Percentiles rank a stretch among this genome's conserved stretches.
Conservation (phyloP, 2,329 filamentous ascomycete genomes). For the Didymella lethalis region DNA sequence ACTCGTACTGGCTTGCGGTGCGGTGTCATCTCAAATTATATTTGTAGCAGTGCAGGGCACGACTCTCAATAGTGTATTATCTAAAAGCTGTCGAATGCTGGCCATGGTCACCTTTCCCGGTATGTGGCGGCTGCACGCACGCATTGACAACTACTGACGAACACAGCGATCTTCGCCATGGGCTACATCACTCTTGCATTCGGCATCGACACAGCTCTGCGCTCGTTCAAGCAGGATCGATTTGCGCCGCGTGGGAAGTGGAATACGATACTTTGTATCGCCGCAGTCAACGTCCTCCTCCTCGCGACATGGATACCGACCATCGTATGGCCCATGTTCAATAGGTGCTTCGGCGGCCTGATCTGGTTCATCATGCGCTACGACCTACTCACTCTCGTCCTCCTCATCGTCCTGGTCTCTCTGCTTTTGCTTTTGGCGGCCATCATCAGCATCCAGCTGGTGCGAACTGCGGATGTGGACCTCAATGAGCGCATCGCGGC, state of each 20-base stretch:
- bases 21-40: conserved; percentile 49
- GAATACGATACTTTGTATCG: conserved; percentile 66
- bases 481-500: conserved; percentile 68
- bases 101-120: conserved; percentile 51
- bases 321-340: conserved; percentile 61
- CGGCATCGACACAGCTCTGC: conserved; percentile 66
- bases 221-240: conserved; percentile 63
- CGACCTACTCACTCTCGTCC: conserved; percentile 63
- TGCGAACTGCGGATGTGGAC: conserved; percentile 63
- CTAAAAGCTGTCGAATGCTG: conserved; percentile 45
- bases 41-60: conserved; percentile 52
- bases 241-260: conserved; percentile 68
- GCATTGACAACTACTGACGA: conserved; percentile 28
- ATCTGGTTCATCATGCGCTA: conserved; percentile 72
- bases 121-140: conserved; percentile 31
- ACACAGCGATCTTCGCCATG: conserved; percentile 69
- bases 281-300: conserved; percentile 59
- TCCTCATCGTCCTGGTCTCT: conserved; percentile 62
- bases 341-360: conserved; percentile 71
- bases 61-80: conserved; percentile 49
- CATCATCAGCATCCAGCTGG: conserved; percentile 66
- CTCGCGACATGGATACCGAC: conserved; percentile 68
- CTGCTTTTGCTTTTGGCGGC: conserved; percentile 61
- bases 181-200: conserved; percentile 73
- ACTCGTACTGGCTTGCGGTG: conserved; percentile 50